phyloP scores from a whole-genome alignment of 2,329 filamentous ascomycete species.

The Xylaria hypoxylon region DNA sequence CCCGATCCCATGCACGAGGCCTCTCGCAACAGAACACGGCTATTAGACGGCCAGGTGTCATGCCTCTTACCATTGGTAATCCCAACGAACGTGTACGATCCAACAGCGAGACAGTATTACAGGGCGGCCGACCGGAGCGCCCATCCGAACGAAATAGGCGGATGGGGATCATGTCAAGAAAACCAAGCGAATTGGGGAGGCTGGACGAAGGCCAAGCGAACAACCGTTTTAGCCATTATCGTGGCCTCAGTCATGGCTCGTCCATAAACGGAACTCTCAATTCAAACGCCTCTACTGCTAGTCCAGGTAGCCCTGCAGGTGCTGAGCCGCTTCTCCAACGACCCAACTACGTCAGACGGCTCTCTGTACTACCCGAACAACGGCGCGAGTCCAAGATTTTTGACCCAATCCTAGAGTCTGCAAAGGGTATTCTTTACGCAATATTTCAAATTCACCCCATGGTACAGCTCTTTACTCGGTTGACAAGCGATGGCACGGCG shows the following conservation, averaged over 20 bases:
- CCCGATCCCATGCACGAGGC: slow-evolving; percentile 82
- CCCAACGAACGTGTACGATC: slow-evolving; percentile 75
- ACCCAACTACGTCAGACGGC: slow-evolving; percentile 71
- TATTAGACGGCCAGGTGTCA: slow-evolving; percentile 76
- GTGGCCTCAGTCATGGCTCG: slow-evolving; percentile 75
- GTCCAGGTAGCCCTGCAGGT: slow-evolving; percentile 66
- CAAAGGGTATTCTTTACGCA: slow-evolving; percentile 74
- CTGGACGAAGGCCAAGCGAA: slow-evolving; percentile 72
- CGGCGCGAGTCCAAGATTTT: slow-evolving; percentile 70
- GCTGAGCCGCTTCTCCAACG: slow-evolving; percentile 67
- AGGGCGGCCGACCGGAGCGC: slow-evolving; percentile 61
- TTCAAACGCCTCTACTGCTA: slow-evolving; percentile 57
- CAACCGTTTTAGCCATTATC: slow-evolving; percentile 74
- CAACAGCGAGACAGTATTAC: slow-evolving; percentile 71
- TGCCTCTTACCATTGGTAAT: slow-evolving; percentile 76
- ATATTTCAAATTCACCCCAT: slow-evolving; percentile 76
- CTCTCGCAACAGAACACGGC: slow-evolving; percentile 75
- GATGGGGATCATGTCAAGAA: slow-evolving; percentile 73
- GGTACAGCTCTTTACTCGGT: slow-evolving; percentile 73
- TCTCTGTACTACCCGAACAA: slow-evolving; percentile 73
- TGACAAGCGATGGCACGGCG: slow-evolving; percentile 69
- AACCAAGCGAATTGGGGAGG: slow-evolving; percentile 69
- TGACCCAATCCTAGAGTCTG: slow-evolving; percentile 72
- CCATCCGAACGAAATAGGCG: slow-evolving; percentile 68
- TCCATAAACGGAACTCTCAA: slow-evolving; percentile 67